phyloP scores from a whole-genome alignment of 495 filamentous ascomycete genomes.

The Trichoderma virens region DNA sequence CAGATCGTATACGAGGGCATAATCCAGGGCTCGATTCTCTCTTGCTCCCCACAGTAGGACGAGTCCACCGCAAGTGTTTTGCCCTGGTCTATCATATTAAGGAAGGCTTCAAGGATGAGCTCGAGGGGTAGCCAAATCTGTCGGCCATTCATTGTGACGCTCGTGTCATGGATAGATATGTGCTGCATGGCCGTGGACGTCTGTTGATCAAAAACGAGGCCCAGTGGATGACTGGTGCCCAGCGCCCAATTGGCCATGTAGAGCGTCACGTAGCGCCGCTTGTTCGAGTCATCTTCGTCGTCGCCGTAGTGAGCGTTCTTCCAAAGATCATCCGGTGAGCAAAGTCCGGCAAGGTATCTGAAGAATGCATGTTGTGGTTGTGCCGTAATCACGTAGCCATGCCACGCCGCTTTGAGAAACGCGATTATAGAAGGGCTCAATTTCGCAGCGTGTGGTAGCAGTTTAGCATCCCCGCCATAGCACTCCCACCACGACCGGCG shows the following conservation, averaged over 20 bases:
- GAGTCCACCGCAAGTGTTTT: not conserved
- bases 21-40: slow-evolving; percentile 1
- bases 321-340: not conserved
- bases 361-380: slow-evolving; percentile 5
- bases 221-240: slow-evolving; percentile 1
- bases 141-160: slow-evolving; percentile 3
- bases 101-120: slow-evolving; percentile 2
- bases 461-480: not conserved
- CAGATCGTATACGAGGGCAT: not conserved
- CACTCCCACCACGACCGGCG: slow-evolving; percentile 5
- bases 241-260: slow-evolving; percentile 6
- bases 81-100: slow-evolving; percentile 1
- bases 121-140: not conserved
- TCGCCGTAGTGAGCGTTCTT: not conserved
- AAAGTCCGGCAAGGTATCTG: not conserved
- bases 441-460: not conserved
- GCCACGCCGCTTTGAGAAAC: not conserved
- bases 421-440: not conserved
- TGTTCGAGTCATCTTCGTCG: slow-evolving; percentile 2
- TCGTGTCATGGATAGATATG: not conserved
- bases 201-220: not conserved
- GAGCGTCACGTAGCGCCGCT: not conserved
- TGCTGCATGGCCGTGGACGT: slow-evolving; percentile 2
- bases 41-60: not conserved
- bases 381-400: not conserved